phyloP scores from a whole-genome alignment of 2,329 filamentous ascomycete genomes.

The Diaporthe amygdali region DNA sequence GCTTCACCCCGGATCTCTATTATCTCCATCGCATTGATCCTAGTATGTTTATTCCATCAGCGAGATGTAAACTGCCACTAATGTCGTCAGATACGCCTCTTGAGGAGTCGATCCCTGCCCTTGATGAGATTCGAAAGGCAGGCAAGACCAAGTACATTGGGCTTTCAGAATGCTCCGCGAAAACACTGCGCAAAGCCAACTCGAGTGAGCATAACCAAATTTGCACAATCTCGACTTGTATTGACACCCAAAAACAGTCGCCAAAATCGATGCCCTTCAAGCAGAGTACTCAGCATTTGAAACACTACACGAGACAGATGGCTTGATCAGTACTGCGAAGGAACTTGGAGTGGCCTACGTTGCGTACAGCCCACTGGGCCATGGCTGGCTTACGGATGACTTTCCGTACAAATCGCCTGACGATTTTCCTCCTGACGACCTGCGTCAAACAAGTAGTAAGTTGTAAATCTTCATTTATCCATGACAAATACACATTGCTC shows the following conservation, averaged over 20 bases:
- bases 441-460: neutral
- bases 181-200: constrained; percentile 49
- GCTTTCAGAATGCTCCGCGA: constrained; percentile 51
- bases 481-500: neutral
- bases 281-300: constrained; percentile 51
- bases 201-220: constrained; percentile 36
- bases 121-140: constrained; percentile 49
- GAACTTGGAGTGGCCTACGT: constrained; percentile 49
- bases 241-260: constrained; percentile 38
- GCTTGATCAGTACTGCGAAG: constrained; percentile 44
- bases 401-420: constrained; percentile 47
- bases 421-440: constrained; percentile 43
- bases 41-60: neutral
- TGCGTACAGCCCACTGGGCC: constrained; percentile 51
- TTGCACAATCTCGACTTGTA: neutral
- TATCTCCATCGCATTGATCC: neutral
- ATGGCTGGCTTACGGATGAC: constrained; percentile 53
- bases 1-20: neutral
- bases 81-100: constrained; percentile 29
- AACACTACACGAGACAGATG: constrained; percentile 44
- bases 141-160: constrained; percentile 56
- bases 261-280: constrained; percentile 52
- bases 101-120: constrained; percentile 51
- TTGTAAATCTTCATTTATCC: neutral
- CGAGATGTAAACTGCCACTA: neutral